Evolutionary conservation across 768 basidiomycete species (phyloP).

Genomic region (Mycena amicta): DNA sequence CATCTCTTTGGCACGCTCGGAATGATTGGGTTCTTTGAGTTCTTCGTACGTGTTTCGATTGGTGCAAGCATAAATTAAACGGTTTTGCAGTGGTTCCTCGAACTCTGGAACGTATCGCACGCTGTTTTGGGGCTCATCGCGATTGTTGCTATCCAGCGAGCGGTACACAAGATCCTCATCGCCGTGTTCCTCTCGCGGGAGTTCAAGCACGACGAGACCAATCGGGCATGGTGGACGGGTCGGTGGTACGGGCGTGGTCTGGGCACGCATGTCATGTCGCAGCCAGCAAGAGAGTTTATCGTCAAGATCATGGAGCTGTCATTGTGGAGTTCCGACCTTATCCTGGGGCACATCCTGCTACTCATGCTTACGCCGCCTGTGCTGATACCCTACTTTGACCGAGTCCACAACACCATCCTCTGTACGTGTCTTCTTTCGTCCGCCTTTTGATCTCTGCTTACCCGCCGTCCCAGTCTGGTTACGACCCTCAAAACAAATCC

Average conservation of each 20-base stretch:
- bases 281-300: conserved; percentile 94
- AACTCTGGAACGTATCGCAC: conserved; percentile 88
- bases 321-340: conserved; percentile 92
- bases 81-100: conserved; percentile 83
- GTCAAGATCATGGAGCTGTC: conserved; percentile 98
- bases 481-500: conserved; percentile 91
- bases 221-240: conserved; percentile 99
- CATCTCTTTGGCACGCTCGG: conserved; percentile 83
- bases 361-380: conserved; percentile 90
- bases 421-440: conserved; percentile 56
- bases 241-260: conserved; percentile 96
- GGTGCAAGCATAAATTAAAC: conserved; percentile 21
- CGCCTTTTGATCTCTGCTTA: conserved; percentile 11
- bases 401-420: conserved; percentile 85
- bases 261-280: conserved; percentile 90
- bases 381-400: conserved; percentile 89
- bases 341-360: conserved; percentile 83
- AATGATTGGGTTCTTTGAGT: conserved; percentile 93
- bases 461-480: conserved; percentile 78
- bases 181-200: conserved; percentile 93
- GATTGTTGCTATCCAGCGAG: conserved; percentile 89
- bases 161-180: conserved; percentile 91
- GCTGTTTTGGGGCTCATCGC: conserved; percentile 93
- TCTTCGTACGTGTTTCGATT: conserved; percentile 64
- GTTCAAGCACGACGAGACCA: conserved; percentile 99